Evolutionary conservation across 2,329 filamentous ascomycete species (phyloP).

Genomic region (Coleophoma eucalyptorum): DNA sequence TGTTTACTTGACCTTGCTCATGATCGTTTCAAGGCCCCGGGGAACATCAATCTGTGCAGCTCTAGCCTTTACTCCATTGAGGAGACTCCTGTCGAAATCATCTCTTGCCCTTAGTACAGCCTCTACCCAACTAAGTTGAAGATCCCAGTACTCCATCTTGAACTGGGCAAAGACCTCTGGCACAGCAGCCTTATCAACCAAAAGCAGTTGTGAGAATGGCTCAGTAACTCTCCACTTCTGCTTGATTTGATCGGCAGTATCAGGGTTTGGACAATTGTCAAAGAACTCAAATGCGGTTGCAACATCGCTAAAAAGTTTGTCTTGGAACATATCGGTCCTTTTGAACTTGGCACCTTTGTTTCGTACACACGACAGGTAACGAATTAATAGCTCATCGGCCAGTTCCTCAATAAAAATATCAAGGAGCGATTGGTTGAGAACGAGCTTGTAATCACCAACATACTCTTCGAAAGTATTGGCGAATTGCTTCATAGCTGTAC

Average conservation of each 20-base stretch:
- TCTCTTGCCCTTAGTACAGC: constrained; percentile 81
- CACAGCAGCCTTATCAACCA: constrained; percentile 67
- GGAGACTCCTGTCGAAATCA: constrained; percentile 88
- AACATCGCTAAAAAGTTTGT: constrained; percentile 92
- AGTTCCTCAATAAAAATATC: constrained; percentile 94
- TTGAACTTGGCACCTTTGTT: constrained; percentile 91
- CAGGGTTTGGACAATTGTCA: constrained; percentile 57
- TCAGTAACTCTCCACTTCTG: constrained; percentile 91
- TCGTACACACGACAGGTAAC: constrained; percentile 78
- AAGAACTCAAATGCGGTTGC: constrained; percentile 90
- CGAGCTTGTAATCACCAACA: constrained; percentile 77
- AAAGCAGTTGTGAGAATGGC: constrained; percentile 75
- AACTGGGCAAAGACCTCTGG: constrained; percentile 78
- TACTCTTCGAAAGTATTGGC: constrained; percentile 95
- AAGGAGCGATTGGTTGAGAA: constrained; percentile 80
- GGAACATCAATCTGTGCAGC: constrained; percentile 83
- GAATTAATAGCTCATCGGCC: constrained; percentile 82
- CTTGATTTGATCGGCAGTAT: constrained; percentile 72
- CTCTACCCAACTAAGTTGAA: constrained; percentile 95
- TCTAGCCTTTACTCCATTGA: constrained; percentile 81
- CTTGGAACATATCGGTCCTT: constrained; percentile 79
- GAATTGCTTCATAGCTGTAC: constrained; percentile 88
- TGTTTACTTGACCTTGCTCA: constrained; percentile 78
- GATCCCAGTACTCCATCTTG: constrained; percentile 86
- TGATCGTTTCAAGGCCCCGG: constrained; percentile 84